Conservation (phyloP, 2,329 filamentous ascomycete genomes). For the Chrysoporthe cubensis region DNA sequence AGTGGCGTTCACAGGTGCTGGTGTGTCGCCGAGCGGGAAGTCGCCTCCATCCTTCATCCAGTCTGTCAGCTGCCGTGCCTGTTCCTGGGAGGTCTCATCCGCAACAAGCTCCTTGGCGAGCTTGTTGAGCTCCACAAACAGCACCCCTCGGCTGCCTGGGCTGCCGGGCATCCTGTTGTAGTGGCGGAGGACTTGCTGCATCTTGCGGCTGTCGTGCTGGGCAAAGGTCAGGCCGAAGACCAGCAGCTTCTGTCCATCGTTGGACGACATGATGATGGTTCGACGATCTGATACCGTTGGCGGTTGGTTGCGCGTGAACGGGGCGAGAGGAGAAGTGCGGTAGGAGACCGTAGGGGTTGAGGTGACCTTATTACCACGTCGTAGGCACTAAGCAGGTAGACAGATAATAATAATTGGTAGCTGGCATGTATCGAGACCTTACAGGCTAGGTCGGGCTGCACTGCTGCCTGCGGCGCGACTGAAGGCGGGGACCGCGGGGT, state of each 20-base stretch:
- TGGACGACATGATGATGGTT: conserved; percentile 17
- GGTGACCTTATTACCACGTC: background rate
- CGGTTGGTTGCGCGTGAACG: background rate
- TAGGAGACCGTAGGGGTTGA: background rate
- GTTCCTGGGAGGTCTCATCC: background rate
- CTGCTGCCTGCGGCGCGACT: background rate
- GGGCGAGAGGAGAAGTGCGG: background rate
- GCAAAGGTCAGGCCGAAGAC: conserved; percentile 27
- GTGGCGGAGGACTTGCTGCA: conserved; percentile 28
- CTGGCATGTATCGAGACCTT: background rate
- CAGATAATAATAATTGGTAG: background rate
- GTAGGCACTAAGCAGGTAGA: background rate
- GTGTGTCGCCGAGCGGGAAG: conserved; percentile 8
- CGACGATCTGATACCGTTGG: background rate
- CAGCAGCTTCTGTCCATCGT: conserved; percentile 27
- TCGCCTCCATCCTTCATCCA: conserved; percentile 26
- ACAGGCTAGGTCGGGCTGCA: background rate
- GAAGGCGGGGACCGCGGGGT: background rate
- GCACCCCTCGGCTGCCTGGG: conserved; percentile 18
- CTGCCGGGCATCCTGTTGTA: conserved; percentile 18
- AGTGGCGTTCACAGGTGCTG: background rate
- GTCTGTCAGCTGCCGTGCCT: conserved; percentile 17
- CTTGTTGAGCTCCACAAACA: conserved; percentile 27
- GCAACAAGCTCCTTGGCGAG: conserved; percentile 21
- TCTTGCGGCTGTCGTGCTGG: conserved; percentile 27